Evolutionary conservation across 345 rosid species (phyloP).

Genomic region (Populus pruinosa): DNA sequence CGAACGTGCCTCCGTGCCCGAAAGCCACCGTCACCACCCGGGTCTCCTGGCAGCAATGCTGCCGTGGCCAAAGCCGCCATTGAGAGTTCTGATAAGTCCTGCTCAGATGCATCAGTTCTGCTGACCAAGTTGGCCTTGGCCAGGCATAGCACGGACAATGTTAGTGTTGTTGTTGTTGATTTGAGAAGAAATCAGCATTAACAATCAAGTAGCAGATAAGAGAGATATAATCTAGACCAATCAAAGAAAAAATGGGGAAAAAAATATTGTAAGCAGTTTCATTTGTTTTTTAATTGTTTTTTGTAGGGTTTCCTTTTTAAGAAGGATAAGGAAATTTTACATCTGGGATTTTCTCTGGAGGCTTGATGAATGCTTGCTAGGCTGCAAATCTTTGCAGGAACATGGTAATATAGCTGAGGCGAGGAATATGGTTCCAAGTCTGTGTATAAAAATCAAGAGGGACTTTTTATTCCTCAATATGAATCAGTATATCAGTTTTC

Average conservation of each 20-base stretch:
- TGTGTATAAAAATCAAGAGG: not conserved
- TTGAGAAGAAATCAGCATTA: constrained; percentile 37
- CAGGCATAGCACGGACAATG: constrained; percentile 69
- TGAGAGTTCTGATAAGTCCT: constrained; percentile 55
- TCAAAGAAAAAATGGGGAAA: not conserved
- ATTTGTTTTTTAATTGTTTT: constrained; percentile 7
- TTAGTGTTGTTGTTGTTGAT: constrained; percentile 82
- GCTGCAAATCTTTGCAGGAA: not conserved
- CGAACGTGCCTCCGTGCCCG: constrained; percentile 54
- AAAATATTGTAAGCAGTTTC: not conserved
- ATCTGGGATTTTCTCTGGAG: not conserved
- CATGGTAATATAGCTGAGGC: not conserved
- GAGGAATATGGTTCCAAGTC: not conserved
- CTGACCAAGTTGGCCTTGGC: constrained; percentile 85
- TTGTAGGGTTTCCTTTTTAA: not conserved
- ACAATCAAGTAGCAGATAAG: not conserved
- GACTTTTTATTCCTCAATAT: constrained; percentile 6
- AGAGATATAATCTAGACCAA: not conserved
- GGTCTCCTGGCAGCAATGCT: constrained; percentile 20
- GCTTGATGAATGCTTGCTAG: too few species aligned
- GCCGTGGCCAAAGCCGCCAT: constrained; percentile 15
- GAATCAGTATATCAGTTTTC: not conserved
- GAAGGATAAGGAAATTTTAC: not conserved
- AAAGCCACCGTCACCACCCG: constrained; percentile 18
- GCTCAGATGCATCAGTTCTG: constrained; percentile 69